phyloP scores from a whole-genome alignment of 768 basidiomycete genomes.

The Hirschioporus abietinus region DNA sequence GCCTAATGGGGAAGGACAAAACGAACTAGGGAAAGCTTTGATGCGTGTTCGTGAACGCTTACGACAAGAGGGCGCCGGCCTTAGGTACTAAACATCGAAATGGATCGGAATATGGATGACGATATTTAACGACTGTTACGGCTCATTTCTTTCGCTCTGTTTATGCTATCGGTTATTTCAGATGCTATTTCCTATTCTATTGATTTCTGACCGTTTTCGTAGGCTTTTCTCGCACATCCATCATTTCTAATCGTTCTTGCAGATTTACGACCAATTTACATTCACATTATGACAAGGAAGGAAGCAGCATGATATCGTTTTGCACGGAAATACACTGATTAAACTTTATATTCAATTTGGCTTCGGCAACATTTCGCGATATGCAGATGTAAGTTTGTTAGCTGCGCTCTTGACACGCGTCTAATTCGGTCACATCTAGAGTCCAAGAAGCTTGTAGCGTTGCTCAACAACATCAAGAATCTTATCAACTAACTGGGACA shows the following conservation, averaged over 20 bases:
- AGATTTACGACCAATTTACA: background rate
- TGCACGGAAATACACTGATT: background rate
- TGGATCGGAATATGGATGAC: background rate
- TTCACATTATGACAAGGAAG: background rate
- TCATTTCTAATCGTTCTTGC: background rate
- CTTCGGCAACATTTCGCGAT: no score
- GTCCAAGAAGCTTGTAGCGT: no score
- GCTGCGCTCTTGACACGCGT: no score
- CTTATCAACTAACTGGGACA: no score
- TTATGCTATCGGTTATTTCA: background rate
- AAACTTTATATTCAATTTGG: no score
- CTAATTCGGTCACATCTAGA: no score
- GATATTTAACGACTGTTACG: background rate
- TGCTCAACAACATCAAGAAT: no score
- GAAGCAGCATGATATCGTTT: background rate
- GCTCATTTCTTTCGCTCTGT: background rate
- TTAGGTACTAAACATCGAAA: background rate
- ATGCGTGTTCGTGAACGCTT: constrained; percentile 49
- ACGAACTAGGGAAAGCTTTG: constrained; percentile 61
- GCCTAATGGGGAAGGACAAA: constrained; percentile 40
- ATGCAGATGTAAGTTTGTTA: no score
- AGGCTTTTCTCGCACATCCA: background rate
- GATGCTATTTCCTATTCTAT: background rate
- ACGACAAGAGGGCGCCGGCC: constrained; percentile 21
- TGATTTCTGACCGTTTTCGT: background rate